phyloP scores from a whole-genome alignment of 2,329 filamentous ascomycete genomes.

The Claviceps spartinae region DNA sequence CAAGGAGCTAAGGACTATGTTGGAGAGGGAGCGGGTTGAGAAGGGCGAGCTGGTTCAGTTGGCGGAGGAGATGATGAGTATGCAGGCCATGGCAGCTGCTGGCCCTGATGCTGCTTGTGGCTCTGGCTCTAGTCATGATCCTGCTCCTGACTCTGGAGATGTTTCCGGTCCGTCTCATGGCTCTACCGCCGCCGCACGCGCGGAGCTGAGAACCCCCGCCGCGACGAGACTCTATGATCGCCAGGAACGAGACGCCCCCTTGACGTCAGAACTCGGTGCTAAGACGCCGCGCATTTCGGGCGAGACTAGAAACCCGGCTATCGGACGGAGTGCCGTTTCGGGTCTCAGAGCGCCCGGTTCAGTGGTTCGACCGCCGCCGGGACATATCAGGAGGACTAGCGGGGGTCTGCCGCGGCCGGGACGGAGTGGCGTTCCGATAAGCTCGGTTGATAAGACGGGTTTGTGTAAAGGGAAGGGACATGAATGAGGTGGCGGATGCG shows the following conservation, averaged over 20 bases:
- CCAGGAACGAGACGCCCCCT: background rate
- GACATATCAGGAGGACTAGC: constrained; percentile 30
- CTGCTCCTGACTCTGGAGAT: too few species aligned
- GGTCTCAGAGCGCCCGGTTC: constrained; percentile 49
- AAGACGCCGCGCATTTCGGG: constrained; percentile 33
- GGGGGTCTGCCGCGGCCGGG: constrained; percentile 36
- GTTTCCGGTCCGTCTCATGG: too few species aligned
- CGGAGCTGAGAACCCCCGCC: constrained; percentile 8
- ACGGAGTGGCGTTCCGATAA: constrained; percentile 59
- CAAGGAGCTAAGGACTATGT: constrained; percentile 45
- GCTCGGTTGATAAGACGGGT: constrained; percentile 80
- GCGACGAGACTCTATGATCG: background rate
- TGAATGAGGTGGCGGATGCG: background rate
- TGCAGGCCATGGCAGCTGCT: constrained; percentile 30
- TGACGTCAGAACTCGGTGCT: constrained; percentile 5
- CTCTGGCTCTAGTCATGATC: too few species aligned
- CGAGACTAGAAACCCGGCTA: constrained; percentile 23
- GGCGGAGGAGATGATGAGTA: constrained; percentile 71
- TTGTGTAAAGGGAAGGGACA: constrained; percentile 31
- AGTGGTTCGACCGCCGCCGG: constrained; percentile 26
- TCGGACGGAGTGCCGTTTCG: constrained; percentile 28
- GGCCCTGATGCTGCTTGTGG: background rate
- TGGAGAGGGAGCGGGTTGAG: constrained; percentile 65
- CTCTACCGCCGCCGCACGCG: constrained; percentile 3
- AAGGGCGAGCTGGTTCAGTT: constrained; percentile 72